Base-by-base conservation (phyloP, 371 early-diverging fungal species). In the Apophysomyces ossiformis region DNA sequence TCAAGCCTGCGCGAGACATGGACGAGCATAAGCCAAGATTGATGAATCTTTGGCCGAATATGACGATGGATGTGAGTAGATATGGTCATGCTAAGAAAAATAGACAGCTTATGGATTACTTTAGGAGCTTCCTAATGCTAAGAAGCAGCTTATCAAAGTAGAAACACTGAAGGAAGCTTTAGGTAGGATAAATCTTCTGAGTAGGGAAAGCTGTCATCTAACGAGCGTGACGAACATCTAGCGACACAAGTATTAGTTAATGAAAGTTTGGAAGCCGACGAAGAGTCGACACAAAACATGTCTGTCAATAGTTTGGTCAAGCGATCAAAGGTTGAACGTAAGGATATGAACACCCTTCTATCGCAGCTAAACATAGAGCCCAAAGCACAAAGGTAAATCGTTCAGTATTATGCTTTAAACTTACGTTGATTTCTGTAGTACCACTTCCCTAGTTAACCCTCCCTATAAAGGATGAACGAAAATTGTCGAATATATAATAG, bases 381-480 rank as follows among this genome's bases (percentile, higher is more conserved):
- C 4, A 50, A 54, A 15, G 36, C 37, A 39, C 63, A 64, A 35
- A 65, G 57, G 64, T 64, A 63, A 68, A 8, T 1, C n/a, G 12
- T 43, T 9, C 16, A 13, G 37, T 11, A 6, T 1, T 15, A 15
- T 9, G n/a, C 11, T 15, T 60, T 13, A 32, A 15, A 15, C 15
- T 5, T n/a, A 45, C 21, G 13, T 18, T 43, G 15, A 39, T 45
- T 37, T 6, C 7, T 15, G 2, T 59, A 68, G 69, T 26, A 65
- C 65, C 11, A 35, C 61, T 50, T 64, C 69, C n/a, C 65, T 69
- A 8, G 66, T 69, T 41, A 65, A 69, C 54, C 66, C 70, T 36
- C 70, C 70, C 16, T 69, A 69, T 59, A 63, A 63, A 35, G 57
- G 38, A 38, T 37, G 41, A 60, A 5, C 60, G 12, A 37, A 18